phyloP scores from a whole-genome alignment of 1,284 basidiomycete genomes.

The Moniliophthora roreri region DNA sequence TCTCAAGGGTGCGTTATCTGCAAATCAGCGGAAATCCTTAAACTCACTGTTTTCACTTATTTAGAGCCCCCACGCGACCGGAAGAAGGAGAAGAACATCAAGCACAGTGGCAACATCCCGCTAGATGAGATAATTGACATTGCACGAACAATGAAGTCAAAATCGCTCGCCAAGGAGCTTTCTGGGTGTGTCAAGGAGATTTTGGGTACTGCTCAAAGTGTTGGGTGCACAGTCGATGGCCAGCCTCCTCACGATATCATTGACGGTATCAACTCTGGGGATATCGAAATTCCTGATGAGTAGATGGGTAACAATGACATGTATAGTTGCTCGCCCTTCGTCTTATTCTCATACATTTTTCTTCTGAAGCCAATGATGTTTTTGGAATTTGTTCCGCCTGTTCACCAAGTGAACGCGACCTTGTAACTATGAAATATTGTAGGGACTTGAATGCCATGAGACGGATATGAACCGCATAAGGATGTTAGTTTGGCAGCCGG shows the following conservation, averaged over 20 bases:
- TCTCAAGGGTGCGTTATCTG: constrained; percentile 79
- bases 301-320: constrained; percentile 42
- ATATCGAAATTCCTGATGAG: constrained; percentile 94
- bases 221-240: constrained; percentile 97
- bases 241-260: constrained; percentile 94
- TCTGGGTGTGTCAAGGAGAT: constrained; percentile 94
- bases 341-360: constrained; percentile 1
- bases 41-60: background rate
- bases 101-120: constrained; percentile 94
- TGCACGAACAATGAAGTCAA: constrained; percentile 94
- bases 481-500: no score
- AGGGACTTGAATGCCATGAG: no score
- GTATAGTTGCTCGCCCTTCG: constrained; percentile 6
- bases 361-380: no score
- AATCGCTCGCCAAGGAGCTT: constrained; percentile 93
- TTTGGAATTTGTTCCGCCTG: no score
- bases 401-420: no score
- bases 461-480: no score
- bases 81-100: constrained; percentile 99
- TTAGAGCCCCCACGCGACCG: constrained; percentile 97
- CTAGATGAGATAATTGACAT: constrained; percentile 96
- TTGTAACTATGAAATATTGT: no score
- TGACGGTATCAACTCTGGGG: constrained; percentile 93
- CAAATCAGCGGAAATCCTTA: background rate
- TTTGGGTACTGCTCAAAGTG: constrained; percentile 88